These are phyloP conservation scores for Agaricus subrufescens DNA, from an alignment of 768 basidiomycete genomes.

Conservation along the genomic window DNA sequence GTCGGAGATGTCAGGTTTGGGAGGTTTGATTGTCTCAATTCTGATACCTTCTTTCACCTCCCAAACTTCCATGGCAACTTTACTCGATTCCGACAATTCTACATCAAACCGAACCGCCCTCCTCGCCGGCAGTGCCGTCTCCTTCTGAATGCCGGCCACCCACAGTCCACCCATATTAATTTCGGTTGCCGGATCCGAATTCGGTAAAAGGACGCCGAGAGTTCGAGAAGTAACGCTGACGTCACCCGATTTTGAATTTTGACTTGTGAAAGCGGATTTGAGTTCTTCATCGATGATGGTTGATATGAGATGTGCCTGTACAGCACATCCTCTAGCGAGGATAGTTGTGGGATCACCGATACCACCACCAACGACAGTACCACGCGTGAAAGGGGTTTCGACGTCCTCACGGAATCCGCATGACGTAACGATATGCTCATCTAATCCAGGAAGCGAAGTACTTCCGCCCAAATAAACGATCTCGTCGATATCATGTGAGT, in stretches of 20 bases:
- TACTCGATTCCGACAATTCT: conserved; percentile 35
- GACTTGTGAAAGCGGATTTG: conserved; percentile 41
- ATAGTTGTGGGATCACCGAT: conserved; percentile 75
- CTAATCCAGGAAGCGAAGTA: conserved; percentile 68
- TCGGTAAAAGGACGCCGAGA: conserved; percentile 65
- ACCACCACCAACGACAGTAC: conserved; percentile 68
- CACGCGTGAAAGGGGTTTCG: conserved; percentile 59
- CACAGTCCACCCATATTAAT: conserved; percentile 56
- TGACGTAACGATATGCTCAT: conserved; percentile 44
- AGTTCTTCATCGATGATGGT: conserved; percentile 49
- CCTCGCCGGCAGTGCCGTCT: conserved; percentile 69
- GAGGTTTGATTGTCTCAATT: conserved; percentile 50
- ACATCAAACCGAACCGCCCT: conserved; percentile 57
- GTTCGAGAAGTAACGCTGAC: conserved; percentile 57
- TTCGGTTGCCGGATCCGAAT: conserved; percentile 24
- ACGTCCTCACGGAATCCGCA: conserved; percentile 59
- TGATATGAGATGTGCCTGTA: conserved; percentile 64
- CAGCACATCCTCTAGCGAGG: conserved; percentile 70
- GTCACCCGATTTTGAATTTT: conserved; percentile 28
- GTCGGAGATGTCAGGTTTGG: conserved; percentile 39
- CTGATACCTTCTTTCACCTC: conserved; percentile 68
- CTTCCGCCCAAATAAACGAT: conserved; percentile 79
- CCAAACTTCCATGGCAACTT: conserved; percentile 71
- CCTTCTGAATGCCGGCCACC: conserved; percentile 61
- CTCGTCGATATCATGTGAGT: conserved; percentile 70